Conservation (phyloP, 2,329 filamentous ascomycete genomes). For the Amesomyces nigricolor region DNA sequence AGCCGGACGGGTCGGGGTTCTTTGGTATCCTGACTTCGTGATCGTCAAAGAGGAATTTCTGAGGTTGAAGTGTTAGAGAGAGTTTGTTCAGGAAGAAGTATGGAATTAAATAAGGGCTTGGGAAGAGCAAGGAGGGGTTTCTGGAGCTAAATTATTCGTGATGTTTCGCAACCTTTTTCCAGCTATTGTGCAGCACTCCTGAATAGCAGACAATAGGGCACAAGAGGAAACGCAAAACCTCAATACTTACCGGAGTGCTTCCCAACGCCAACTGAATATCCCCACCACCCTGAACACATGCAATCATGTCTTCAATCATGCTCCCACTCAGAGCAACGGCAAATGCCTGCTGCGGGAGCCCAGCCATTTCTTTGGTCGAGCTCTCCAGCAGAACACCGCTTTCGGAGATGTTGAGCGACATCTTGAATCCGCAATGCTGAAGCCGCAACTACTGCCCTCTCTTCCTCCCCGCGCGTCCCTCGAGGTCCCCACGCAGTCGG, state of each 20-base stretch:
- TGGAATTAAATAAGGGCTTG: too few relatives aligned
- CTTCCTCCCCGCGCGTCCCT: slow-evolving; percentile 16
- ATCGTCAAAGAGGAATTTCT: slow-evolving; percentile 52
- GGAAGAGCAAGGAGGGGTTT: not conserved
- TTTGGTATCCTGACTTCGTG: slow-evolving; percentile 31
- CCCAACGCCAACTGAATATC: slow-evolving; percentile 54
- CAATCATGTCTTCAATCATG: slow-evolving; percentile 58
- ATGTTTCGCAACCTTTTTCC: not conserved
- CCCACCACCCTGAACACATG: slow-evolving; percentile 51
- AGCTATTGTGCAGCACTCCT: slow-evolving; percentile 16
- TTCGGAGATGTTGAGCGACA: slow-evolving; percentile 50
- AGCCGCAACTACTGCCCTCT: slow-evolving; percentile 7
- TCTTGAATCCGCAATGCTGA: slow-evolving; percentile 19
- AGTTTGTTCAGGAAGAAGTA: not conserved
- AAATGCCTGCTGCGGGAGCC: slow-evolving; percentile 51
- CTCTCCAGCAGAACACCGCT: slow-evolving; percentile 53
- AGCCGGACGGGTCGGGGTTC: slow-evolving; percentile 40
- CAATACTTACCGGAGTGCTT: slow-evolving; percentile 47
- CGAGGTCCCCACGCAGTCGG: not conserved
- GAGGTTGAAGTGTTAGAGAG: slow-evolving; percentile 12
- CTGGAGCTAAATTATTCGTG: not conserved
- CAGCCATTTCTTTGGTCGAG: slow-evolving; percentile 40
- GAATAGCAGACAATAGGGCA: slow-evolving; percentile 12
- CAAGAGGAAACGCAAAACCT: slow-evolving; percentile 5
- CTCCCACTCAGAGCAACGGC: slow-evolving; percentile 52